Percentiles rank a stretch among this genome's conserved stretches.
Evolutionary conservation across 305 asterid genomes (phyloP).

Genomic region (Fraxinus greggii): DNA sequence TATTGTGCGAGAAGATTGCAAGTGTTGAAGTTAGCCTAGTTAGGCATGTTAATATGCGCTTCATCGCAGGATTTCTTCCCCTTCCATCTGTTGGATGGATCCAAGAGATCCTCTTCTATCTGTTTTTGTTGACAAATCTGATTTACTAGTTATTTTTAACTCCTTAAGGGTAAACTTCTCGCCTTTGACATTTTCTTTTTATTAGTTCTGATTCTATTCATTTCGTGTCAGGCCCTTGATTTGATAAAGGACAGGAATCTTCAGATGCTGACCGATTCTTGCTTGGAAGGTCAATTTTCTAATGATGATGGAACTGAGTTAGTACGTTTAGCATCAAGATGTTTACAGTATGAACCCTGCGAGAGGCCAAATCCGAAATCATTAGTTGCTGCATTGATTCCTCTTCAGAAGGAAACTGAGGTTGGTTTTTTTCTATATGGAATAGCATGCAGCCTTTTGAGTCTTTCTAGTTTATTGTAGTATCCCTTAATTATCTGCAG

Average conservation of each 20-base stretch:
- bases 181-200: not conserved
- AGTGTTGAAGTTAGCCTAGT: not conserved
- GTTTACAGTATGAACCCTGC: constrained; percentile 91
- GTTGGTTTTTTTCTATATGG: constrained; percentile 37
- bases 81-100: not conserved
- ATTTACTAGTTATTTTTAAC: not conserved
- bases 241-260: constrained; percentile 87
- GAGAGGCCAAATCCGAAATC: constrained; percentile 94
- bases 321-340: constrained; percentile 89
- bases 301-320: constrained; percentile 91
- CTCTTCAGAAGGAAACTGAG: constrained; percentile 95
- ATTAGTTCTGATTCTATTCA: constrained; percentile 19
- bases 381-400: constrained; percentile 71
- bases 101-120: not conserved
- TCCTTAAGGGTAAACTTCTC: not conserved
- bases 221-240: constrained; percentile 82
- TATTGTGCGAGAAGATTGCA: not conserved
- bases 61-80: not conserved
- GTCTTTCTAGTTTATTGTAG: not conserved
- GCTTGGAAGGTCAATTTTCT: constrained; percentile 94
- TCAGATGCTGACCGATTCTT: constrained; percentile 94
- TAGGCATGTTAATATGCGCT: not conserved
- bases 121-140: constrained; percentile 5
- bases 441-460: not conserved
- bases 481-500: not conserved